Base-by-base conservation (phyloP, 2,329 filamentous ascomycete genomes). In the Balansia obtecta region DNA sequence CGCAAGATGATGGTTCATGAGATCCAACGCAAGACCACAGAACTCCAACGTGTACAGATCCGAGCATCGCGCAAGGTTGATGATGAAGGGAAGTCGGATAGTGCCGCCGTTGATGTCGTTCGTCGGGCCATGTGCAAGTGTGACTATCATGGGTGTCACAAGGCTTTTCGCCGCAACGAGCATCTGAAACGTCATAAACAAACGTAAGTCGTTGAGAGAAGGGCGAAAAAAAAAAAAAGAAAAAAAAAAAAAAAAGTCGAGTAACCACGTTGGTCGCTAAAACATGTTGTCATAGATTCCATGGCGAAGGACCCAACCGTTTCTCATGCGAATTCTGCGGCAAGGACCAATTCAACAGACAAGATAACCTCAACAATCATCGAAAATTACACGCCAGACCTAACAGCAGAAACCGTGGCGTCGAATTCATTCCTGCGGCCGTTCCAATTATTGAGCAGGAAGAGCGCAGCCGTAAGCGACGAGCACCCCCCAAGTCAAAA, bases 151-250 rank as follows among this genome's bases (percentile, higher is more conserved):
- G 67, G 67, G 30, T 79, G 75, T 59, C 59, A 68, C 55, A 72
- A 71, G 56, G 69, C 68, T 0, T 77, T 75, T 53, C 71, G 73
- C 56, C 68, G 76, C 50, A 72, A 71, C 22, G 76, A 80, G 60
- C 76, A 80, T 54, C 62, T 79, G 16, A 79, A 78, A 64, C 69
- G 76, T 30, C 76, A 80, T 58, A 67, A 72, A 48, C 68, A 69
- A 49, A 73, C 72, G 75, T 78, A 58, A 66, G 73, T 32, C 27
- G 13, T 18, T 5, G n/a, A 4, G n/a, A n/a, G n/a, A n/a, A n/a
- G n/a, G n/a, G n/a, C n/a, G n/a, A n/a, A n/a, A n/a, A n/a, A n/a
- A n/a, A n/a, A n/a, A n/a, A n/a, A n/a, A n/a, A n/a, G n/a, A n/a
- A n/a, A n/a, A n/a, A n/a, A n/a, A n/a, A n/a, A 43, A 10, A 1